Evolutionary conservation across 371 early-diverging fungal species (phyloP).

Genomic region (Gilbertella persicaria): DNA sequence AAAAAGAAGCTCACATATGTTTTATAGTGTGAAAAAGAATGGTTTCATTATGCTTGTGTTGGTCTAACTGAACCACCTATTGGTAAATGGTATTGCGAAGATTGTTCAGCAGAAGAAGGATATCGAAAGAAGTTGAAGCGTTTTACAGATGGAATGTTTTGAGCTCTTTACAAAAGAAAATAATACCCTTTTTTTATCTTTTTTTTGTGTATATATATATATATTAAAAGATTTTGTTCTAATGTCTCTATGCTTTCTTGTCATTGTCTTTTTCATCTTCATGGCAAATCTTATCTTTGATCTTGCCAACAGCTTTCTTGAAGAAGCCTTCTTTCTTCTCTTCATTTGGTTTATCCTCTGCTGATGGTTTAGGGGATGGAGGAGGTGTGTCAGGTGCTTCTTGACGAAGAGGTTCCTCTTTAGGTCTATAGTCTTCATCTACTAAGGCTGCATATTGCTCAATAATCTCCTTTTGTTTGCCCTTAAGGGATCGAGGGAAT

Average conservation of each 20-base stretch:
- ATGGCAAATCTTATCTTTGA: slow-evolving; percentile 33
- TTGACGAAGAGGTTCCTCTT: slow-evolving; percentile 10
- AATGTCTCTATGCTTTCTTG: neutral
- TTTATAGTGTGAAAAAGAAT: slow-evolving; percentile 83
- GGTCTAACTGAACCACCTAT: slow-evolving; percentile 81
- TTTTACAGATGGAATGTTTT: slow-evolving; percentile 17
- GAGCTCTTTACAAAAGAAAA: neutral
- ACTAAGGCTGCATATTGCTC: slow-evolving; percentile 36
- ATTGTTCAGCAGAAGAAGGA: slow-evolving; percentile 40
- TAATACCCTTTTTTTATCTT: slow-evolving; percentile 3
- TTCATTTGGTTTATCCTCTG: slow-evolving; percentile 1
- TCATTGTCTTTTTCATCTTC: slow-evolving; percentile 19
- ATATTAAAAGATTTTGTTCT: neutral
- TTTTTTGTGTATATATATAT: neutral
- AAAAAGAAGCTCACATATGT: neutral
- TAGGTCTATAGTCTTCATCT: slow-evolving; percentile 34
- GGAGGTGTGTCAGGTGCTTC: slow-evolving; percentile 21
- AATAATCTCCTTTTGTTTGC: slow-evolving; percentile 38
- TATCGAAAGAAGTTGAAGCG: slow-evolving; percentile 33
- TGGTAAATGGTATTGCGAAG: slow-evolving; percentile 94
- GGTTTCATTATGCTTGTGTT: slow-evolving; percentile 96
- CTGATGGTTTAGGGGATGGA: slow-evolving; percentile 15
- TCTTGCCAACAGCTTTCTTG: slow-evolving; percentile 32
- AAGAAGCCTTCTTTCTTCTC: slow-evolving; percentile 26
- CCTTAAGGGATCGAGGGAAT: slow-evolving; percentile 60